Percentiles rank a stretch among this genome's conserved stretches.
Evolutionary conservation across 495 filamentous ascomycete species (phyloP).

Genomic region (Rhypophila decipiens): DNA sequence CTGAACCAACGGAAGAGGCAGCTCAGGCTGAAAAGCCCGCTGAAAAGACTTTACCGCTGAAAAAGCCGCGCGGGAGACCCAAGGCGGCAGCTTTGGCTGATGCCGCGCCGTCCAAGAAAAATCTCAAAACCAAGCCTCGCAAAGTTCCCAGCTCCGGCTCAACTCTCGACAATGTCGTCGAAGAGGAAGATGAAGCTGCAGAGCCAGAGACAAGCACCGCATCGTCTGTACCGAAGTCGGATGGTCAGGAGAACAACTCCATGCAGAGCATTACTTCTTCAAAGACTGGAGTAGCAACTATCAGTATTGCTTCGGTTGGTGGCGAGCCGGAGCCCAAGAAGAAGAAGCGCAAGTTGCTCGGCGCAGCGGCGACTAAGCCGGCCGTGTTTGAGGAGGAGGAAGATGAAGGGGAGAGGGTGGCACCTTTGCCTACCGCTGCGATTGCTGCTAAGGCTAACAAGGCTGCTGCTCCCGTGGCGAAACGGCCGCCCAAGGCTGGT

Average conservation of each 20-base stretch:
- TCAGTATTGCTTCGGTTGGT: background rate
- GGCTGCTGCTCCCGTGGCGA: slow-evolving; percentile 6
- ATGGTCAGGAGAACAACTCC: slow-evolving; percentile 16
- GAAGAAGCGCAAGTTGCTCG: slow-evolving; percentile 66
- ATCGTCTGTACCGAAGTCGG: too few relatives aligned
- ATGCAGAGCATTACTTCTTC: slow-evolving; percentile 21
- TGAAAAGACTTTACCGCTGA: slow-evolving; percentile 6
- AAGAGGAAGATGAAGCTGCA: slow-evolving; percentile 24
- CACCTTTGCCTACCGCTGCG: slow-evolving; percentile 6
- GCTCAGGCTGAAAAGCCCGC: slow-evolving; percentile 10
- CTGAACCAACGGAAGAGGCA: background rate
- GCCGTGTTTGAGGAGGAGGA: slow-evolving; percentile 64
- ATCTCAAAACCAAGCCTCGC: slow-evolving; percentile 22
- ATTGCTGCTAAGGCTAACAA: background rate
- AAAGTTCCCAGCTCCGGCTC: slow-evolving; percentile 15
- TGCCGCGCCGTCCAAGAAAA: slow-evolving; percentile 36
- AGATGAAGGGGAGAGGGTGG: slow-evolving; percentile 46
- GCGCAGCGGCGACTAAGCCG: slow-evolving; percentile 56
- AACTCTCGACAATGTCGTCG: slow-evolving; percentile 44
- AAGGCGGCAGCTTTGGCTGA: slow-evolving; percentile 30
- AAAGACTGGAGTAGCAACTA: slow-evolving; percentile 2
- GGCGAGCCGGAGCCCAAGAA: slow-evolving; percentile 49
- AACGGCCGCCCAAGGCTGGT: slow-evolving; percentile 32
- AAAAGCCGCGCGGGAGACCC: slow-evolving; percentile 35
- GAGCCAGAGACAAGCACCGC: too few relatives aligned